Percentiles rank a stretch among this genome's conserved stretches.
phyloP scores from a whole-genome alignment of 2,329 filamentous ascomycete species.

The Exophiala sideris region DNA sequence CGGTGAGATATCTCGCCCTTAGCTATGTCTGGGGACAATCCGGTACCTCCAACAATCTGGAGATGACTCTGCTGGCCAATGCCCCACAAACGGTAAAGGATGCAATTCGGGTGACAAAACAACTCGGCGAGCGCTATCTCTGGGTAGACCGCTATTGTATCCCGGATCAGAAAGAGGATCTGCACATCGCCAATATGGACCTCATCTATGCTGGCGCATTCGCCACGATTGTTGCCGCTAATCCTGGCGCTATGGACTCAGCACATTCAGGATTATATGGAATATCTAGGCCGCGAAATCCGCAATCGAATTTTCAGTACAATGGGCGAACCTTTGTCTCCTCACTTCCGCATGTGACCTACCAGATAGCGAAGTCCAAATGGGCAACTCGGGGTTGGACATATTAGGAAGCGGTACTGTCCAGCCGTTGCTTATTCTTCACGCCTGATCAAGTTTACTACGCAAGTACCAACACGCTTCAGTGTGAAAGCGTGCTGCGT shows the following conservation, averaged over 20 bases:
- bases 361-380: not conserved
- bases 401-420: conserved; percentile 6
- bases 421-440: conserved; percentile 12
- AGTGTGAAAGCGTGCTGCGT: too few species aligned
- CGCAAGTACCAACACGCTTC: not conserved
- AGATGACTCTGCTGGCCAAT: not conserved
- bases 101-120: not conserved
- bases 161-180: not conserved
- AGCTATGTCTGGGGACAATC: conserved; percentile 1
- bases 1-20: not conserved
- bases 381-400: conserved; percentile 10
- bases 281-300: not conserved
- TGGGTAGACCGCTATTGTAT: not conserved
- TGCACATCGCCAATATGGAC: not conserved
- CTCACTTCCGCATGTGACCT: not conserved
- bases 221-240: not conserved
- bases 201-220: not conserved
- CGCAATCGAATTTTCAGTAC: not conserved
- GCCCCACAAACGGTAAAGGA: not conserved
- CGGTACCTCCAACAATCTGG: not conserved
- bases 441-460: conserved; percentile 7
- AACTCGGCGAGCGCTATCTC: not conserved
- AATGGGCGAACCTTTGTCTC: not conserved
- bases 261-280: not conserved
- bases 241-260: not conserved